phyloP scores from a whole-genome alignment of 371 early-diverging fungal genomes.

The Syncephalastrum monosporum region DNA sequence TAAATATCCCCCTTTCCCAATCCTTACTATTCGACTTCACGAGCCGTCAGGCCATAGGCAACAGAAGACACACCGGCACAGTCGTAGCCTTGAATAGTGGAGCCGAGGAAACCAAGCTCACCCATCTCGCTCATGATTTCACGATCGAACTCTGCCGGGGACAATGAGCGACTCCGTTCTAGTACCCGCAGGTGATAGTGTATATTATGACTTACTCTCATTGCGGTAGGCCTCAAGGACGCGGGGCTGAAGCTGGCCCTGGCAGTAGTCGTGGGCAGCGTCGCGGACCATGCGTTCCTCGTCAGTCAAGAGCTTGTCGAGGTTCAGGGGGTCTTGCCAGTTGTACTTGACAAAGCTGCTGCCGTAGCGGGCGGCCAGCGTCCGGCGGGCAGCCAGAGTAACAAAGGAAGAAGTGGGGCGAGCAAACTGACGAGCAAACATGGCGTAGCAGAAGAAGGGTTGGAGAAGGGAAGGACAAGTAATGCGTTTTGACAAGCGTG shows the following conservation, averaged over 20 bases:
- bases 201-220: conserved; percentile 62
- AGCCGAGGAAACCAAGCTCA: conserved; percentile 90
- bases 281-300: conserved; percentile 88
- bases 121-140: conserved; percentile 95
- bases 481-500: too few relatives aligned
- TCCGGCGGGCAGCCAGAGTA: conserved; percentile 16
- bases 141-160: conserved; percentile 74
- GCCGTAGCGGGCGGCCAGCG: conserved; percentile 50
- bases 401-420: conserved; percentile 10
- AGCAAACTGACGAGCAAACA: conserved; percentile 19
- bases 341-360: conserved; percentile 79
- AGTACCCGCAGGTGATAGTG: neutral
- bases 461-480: too few relatives aligned
- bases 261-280: conserved; percentile 85
- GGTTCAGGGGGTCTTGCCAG: conserved; percentile 90
- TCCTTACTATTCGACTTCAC: conserved; percentile 88
- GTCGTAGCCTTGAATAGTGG: conserved; percentile 95
- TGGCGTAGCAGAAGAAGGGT: neutral
- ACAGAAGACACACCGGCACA: conserved; percentile 97
- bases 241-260: conserved; percentile 85
- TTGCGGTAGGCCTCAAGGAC: conserved; percentile 83
- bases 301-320: conserved; percentile 84
- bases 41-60: conserved; percentile 94
- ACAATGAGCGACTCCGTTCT: neutral
- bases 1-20: neutral